Conservation (phyloP, 2,329 filamentous ascomycete genomes). For the Colletotrichum lentis region DNA sequence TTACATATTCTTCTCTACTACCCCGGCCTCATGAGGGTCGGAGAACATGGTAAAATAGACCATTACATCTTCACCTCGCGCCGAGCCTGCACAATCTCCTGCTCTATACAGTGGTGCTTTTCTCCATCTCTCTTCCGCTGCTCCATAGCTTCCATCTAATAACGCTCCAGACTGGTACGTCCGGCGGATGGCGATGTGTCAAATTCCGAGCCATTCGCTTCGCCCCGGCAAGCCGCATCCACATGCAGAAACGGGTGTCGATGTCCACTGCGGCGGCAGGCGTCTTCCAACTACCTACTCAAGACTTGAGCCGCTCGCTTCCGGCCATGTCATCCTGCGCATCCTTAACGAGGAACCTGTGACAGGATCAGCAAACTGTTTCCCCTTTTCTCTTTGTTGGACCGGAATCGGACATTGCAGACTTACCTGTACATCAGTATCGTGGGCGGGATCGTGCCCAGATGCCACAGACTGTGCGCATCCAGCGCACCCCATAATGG, state of each 20-base stretch:
- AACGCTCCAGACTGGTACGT: not conserved
- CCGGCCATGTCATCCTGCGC: conserved; percentile 81
- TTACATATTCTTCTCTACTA: conserved; percentile 29
- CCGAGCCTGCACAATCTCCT: not conserved
- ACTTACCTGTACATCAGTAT: conserved; percentile 95
- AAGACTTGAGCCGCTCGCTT: conserved; percentile 74
- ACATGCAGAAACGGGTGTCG: too few species aligned
- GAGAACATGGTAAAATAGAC: conserved; percentile 32
- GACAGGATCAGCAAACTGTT: not conserved
- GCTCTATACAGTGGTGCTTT: not conserved
- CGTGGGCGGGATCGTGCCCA: conserved; percentile 88
- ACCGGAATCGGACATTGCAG: not conserved
- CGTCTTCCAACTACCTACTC: conserved; percentile 35
- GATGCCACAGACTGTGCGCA: conserved; percentile 95
- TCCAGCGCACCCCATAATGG: conserved; percentile 84
- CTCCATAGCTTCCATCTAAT: not conserved
- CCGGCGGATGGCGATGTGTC: not conserved
- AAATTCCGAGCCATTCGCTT: not conserved
- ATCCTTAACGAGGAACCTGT: conserved; percentile 86
- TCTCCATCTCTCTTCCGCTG: not conserved
- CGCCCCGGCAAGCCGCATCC: not conserved
- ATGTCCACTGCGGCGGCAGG: too few species aligned
- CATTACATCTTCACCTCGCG: conserved; percentile 12
- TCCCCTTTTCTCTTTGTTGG: not conserved
- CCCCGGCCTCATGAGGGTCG: conserved; percentile 10